A percentile compares a stretch with the other conserved stretches of the same genome.
These are phyloP conservation scores for Scytalidium sp. DNA, from an alignment of 2,329 filamentous ascomycete species.

Conservation along the genomic window DNA sequence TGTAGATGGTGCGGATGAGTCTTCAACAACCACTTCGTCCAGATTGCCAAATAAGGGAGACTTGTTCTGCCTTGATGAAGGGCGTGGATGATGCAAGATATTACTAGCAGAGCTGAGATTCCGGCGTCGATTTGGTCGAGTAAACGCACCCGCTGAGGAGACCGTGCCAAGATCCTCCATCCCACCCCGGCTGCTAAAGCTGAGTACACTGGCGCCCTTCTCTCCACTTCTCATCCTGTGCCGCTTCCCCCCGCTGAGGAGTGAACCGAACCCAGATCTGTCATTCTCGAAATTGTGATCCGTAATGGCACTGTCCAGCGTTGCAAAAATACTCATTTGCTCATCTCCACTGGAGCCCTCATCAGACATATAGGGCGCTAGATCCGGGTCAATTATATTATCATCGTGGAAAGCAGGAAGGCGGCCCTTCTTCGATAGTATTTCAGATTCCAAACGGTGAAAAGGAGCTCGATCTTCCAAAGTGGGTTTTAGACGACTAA, in stretches of 20 bases:
- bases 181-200: constrained; percentile 61
- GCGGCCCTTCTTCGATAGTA: constrained; percentile 60
- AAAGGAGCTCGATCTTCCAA: constrained; percentile 86
- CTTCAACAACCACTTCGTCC: constrained; percentile 23
- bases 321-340: constrained; percentile 80
- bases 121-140: constrained; percentile 65
- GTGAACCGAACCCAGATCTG: constrained; percentile 63
- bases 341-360: constrained; percentile 91
- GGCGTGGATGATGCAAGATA: constrained; percentile 59
- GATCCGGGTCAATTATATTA: constrained; percentile 95
- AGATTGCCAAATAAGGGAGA: constrained; percentile 34
- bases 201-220: constrained; percentile 70
- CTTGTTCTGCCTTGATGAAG: constrained; percentile 63
- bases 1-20: constrained; percentile 12
- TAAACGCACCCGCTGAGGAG: constrained; percentile 54
- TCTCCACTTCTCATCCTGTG: constrained; percentile 70
- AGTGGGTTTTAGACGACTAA: constrained; percentile 69
- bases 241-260: constrained; percentile 72
- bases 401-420: constrained; percentile 96
- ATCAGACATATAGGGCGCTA: constrained; percentile 94
- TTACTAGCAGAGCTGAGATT: constrained; percentile 84
- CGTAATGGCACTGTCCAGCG: constrained; percentile 63
- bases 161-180: constrained; percentile 60
- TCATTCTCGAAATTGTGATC: constrained; percentile 72
- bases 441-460: constrained; percentile 69